A percentile compares a stretch with the other conserved stretches of the same genome.
These are phyloP conservation scores for Herpetomonas samuelpessoai DNA, from an alignment of 208 protist genomes.

Conservation along the genomic window DNA sequence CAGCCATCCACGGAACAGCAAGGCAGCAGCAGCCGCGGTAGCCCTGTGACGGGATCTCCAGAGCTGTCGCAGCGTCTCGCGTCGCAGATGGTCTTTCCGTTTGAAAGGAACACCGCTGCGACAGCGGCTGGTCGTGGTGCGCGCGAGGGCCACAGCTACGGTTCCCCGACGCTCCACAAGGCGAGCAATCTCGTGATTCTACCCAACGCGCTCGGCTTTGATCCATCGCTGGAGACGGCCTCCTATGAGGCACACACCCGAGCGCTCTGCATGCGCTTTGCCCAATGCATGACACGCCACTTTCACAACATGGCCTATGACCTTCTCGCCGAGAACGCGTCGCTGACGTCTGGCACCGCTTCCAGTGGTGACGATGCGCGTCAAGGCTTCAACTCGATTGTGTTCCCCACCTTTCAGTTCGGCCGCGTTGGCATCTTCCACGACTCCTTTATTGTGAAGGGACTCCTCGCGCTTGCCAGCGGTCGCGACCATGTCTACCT, in stretches of 20 bases:
- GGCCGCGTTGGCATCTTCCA: slow-evolving; percentile 57
- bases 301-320: slow-evolving; percentile 14
- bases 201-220: slow-evolving; percentile 37
- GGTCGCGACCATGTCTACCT: slow-evolving; percentile 53
- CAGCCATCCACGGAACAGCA: no score
- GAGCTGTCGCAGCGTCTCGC: not conserved
- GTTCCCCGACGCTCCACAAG: slow-evolving; percentile 38
- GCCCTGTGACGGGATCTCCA: not conserved
- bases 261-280: slow-evolving; percentile 39
- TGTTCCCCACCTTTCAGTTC: slow-evolving; percentile 83
- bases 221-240: slow-evolving; percentile 40
- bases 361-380: slow-evolving; percentile 1
- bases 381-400: slow-evolving; percentile 45
- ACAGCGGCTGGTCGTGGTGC: not conserved
- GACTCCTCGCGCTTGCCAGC: slow-evolving; percentile 34
- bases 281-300: slow-evolving; percentile 4
- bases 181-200: slow-evolving; percentile 60
- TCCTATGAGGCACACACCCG: slow-evolving; percentile 22
- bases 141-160: not conserved
- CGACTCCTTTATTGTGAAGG: slow-evolving; percentile 55
- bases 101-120: not conserved
- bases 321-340: slow-evolving; percentile 7
- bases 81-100: not conserved
- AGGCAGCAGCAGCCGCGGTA: not conserved
- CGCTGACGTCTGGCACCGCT: not conserved